Evolutionary conservation across 768 basidiomycete species (phyloP).

Genomic region (Rhizopogon vinicolor): DNA sequence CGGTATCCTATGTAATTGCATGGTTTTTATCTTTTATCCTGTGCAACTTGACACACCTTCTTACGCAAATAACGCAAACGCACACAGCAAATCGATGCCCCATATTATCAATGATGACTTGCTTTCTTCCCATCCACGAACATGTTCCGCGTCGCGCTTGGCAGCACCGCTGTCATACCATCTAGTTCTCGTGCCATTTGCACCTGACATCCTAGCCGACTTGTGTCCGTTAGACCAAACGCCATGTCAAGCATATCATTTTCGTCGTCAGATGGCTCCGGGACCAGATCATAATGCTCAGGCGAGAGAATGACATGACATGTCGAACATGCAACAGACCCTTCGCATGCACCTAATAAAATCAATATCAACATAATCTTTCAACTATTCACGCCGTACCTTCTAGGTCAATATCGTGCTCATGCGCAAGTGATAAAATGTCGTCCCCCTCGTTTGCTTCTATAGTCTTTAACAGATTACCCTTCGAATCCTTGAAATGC

Average conservation of each 20-base stretch:
- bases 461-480: conserved; percentile 76
- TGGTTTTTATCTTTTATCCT: background rate
- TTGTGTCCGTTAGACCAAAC: conserved; percentile 94
- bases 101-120: conserved; percentile 34
- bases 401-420: conserved; percentile 94
- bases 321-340: conserved; percentile 94
- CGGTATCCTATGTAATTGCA: background rate
- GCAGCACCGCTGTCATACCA: conserved; percentile 80
- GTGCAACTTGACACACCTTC: background rate
- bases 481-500: conserved; percentile 87
- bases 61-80: background rate
- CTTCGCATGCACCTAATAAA: conserved; percentile 86
- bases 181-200: conserved; percentile 77
- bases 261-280: conserved; percentile 96
- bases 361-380: background rate
- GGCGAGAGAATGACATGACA: conserved; percentile 88
- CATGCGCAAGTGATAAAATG: conserved; percentile 85
- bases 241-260: conserved; percentile 99
- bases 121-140: conserved; percentile 81
- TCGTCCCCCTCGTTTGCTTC: conserved; percentile 96
- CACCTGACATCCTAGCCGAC: conserved; percentile 75
- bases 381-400: conserved; percentile 44
- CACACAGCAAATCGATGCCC: too few relatives aligned
- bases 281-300: conserved; percentile 79
- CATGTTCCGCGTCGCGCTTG: conserved; percentile 94